Evolutionary conservation across 1,284 basidiomycete species (phyloP).

Genomic region (Naganishia albida): DNA sequence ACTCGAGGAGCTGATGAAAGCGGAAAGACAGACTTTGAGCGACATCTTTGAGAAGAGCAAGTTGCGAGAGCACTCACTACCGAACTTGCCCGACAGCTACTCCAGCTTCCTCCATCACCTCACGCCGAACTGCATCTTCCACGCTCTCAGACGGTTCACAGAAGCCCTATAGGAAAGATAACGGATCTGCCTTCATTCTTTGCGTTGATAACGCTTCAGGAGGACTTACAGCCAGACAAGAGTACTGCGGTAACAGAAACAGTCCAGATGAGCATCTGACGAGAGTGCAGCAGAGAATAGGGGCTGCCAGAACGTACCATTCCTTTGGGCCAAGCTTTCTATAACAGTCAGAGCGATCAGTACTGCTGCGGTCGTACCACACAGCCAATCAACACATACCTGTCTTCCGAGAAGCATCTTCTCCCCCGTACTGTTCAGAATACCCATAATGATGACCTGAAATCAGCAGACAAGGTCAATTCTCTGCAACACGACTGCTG

Average conservation of each 20-base stretch:
- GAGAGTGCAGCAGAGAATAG: slow-evolving; percentile 18
- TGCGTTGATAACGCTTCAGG: slow-evolving; percentile 56
- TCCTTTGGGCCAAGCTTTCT: slow-evolving; percentile 54
- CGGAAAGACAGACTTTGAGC: not conserved
- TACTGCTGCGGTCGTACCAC: too few relatives aligned
- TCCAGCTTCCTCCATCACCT: slow-evolving; percentile 94
- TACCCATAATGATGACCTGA: slow-evolving; percentile 85
- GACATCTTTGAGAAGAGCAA: not conserved
- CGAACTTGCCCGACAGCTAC: slow-evolving; percentile 77
- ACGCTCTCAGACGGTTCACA: slow-evolving; percentile 86
- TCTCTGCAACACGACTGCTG: not conserved
- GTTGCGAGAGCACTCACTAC: slow-evolving; percentile 62
- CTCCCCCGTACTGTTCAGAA: slow-evolving; percentile 73
- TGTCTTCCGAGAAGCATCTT: slow-evolving; percentile 83
- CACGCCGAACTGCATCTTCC: slow-evolving; percentile 88
- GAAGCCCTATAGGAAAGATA: slow-evolving; percentile 64
- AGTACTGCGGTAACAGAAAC: slow-evolving; percentile 63
- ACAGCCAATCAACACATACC: slow-evolving; percentile 56
- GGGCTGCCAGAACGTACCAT: slow-evolving; percentile 42
- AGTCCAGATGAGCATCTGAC: not conserved
- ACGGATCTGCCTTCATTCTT: slow-evolving; percentile 69
- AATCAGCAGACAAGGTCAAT: slow-evolving; percentile 16
- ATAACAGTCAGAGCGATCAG: slow-evolving; percentile 33
- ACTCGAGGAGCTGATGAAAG: slow-evolving; percentile 45
- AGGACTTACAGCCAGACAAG: slow-evolving; percentile 64